A percentile compares a stretch with the other conserved stretches of the same genome.
Conservation (phyloP, 306 rosid genomes). For the Trifolium pratense region DNA sequence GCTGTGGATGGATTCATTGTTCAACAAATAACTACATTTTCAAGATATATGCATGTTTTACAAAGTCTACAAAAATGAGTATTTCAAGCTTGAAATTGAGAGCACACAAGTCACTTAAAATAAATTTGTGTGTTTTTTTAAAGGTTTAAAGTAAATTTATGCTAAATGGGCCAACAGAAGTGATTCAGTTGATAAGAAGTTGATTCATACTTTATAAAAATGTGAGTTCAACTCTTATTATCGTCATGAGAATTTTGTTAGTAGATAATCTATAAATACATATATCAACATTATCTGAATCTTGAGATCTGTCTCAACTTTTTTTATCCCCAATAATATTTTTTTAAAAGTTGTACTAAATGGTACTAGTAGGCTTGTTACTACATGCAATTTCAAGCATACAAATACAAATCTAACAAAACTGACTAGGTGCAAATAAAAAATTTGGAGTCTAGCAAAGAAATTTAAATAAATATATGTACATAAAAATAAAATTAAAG, state of each 20-base stretch:
- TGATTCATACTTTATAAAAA: too few relatives aligned
- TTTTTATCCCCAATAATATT: background rate
- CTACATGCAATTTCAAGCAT: constrained; percentile 14
- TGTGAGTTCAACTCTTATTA: background rate
- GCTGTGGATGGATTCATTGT: background rate
- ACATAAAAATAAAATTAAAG: background rate
- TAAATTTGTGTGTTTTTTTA: background rate
- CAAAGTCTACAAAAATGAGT: background rate
- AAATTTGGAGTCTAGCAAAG: background rate
- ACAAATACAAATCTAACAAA: constrained; percentile 20
- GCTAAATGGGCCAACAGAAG: background rate
- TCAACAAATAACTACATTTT: constrained; percentile 21
- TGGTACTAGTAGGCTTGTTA: constrained; percentile 8
- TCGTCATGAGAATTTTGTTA: too few relatives aligned
- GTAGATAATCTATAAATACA: too few relatives aligned
- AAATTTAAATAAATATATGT: constrained; percentile 10
- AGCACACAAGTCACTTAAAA: constrained; percentile 16
- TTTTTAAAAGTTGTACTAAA: constrained; percentile 14
- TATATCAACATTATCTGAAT: too few relatives aligned
- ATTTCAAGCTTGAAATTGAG: constrained; percentile 1
- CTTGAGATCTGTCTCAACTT: too few relatives aligned
- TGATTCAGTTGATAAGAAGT: too few relatives aligned
- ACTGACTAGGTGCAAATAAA: background rate
- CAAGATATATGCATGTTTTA: background rate
- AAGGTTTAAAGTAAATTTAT: too few relatives aligned